Conservation (phyloP, 2,329 filamentous ascomycete genomes). For the Coniochaeta ligniaria region DNA sequence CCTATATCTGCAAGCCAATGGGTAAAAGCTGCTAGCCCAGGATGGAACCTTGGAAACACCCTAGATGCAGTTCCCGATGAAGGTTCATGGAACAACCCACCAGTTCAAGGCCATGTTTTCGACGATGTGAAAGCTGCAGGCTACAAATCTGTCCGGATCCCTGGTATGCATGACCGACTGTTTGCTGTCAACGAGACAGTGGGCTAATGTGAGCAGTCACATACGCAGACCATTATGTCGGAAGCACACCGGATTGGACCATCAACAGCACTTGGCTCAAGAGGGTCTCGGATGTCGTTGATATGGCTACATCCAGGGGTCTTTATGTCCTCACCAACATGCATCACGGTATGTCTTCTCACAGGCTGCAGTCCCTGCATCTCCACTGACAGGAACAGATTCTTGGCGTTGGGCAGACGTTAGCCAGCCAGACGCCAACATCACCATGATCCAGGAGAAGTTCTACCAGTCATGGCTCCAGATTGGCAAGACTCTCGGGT, state of each 20-base stretch:
- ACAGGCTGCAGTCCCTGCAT: background rate
- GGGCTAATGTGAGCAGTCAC: constrained; percentile 35
- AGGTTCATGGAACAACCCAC: constrained; percentile 51
- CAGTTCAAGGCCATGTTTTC: constrained; percentile 41
- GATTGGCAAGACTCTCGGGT: constrained; percentile 45
- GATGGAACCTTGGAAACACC: constrained; percentile 56
- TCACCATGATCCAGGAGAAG: constrained; percentile 46
- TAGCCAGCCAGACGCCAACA: constrained; percentile 34
- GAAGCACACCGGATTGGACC: constrained; percentile 42
- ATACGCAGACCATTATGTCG: constrained; percentile 48
- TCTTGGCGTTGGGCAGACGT: constrained; percentile 52
- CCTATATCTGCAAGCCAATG: constrained; percentile 27
- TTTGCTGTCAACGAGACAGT: background rate
- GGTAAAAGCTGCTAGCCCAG: constrained; percentile 41
- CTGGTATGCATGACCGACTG: constrained; percentile 15
- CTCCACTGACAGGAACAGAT: constrained; percentile 23
- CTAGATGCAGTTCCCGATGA: constrained; percentile 49
- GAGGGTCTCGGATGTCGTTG: constrained; percentile 49
- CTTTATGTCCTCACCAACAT: constrained; percentile 50
- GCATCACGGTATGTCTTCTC: constrained; percentile 34
- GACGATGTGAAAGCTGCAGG: constrained; percentile 43
- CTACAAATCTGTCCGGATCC: constrained; percentile 51
- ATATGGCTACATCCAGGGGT: constrained; percentile 42
- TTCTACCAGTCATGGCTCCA: constrained; percentile 51
- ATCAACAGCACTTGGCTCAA: constrained; percentile 48